Evolutionary conservation across 495 filamentous ascomycete genomes (phyloP).

Genomic region (Darksidea phi): DNA sequence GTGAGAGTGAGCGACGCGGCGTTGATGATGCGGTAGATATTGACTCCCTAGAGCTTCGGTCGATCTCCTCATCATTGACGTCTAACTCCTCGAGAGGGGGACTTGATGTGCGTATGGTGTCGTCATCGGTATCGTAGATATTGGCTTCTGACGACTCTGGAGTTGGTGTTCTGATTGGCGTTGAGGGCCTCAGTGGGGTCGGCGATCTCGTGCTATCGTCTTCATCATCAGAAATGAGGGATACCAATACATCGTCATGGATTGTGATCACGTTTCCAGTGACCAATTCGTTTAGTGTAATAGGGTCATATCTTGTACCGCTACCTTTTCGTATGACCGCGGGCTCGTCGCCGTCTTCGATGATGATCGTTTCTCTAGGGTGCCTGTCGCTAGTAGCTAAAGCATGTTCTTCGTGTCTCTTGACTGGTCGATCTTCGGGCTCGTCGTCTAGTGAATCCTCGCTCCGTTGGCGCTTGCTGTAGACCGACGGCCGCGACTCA

Average conservation of each 20-base stretch:
- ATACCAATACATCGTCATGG: background rate
- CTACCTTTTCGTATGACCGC: background rate
- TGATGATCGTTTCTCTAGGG: background rate
- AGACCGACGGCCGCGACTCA: background rate
- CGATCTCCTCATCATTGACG: too few relatives aligned
- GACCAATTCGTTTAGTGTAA: background rate
- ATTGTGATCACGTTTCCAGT: background rate
- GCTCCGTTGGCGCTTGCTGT: background rate
- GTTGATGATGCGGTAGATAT: too few relatives aligned
- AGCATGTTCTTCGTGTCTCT: background rate
- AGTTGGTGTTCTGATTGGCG: too few relatives aligned
- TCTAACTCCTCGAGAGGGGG: too few relatives aligned
- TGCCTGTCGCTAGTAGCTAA: background rate
- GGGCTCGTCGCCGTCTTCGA: background rate
- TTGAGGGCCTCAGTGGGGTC: too few relatives aligned
- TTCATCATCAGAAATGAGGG: background rate
- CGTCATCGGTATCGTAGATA: too few relatives aligned
- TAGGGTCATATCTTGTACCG: background rate
- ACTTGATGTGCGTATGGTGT: too few relatives aligned
- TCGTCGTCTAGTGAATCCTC: background rate
- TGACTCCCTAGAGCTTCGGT: too few relatives aligned
- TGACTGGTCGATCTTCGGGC: background rate
- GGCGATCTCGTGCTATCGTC: too few relatives aligned
- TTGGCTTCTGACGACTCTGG: too few relatives aligned
- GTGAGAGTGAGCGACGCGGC: too few relatives aligned